Base-by-base conservation (phyloP, 306 rosid species). In the Gleditsia sinensis region DNA sequence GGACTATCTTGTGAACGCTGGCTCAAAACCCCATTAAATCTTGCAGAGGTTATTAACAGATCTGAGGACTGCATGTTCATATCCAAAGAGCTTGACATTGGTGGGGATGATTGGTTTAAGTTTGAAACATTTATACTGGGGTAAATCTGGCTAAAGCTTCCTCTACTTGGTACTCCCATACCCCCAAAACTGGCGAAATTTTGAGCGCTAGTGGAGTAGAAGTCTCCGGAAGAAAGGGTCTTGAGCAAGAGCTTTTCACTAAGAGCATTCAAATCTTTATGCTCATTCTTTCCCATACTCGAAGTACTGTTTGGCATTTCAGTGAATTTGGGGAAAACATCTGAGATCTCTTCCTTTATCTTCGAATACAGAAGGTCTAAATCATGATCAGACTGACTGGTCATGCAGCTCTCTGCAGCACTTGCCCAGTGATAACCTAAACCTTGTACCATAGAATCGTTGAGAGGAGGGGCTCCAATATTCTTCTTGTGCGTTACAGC, bases 111-210 rank as follows among this genome's bases (percentile, higher is more conserved):
- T 23, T 79, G 82, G 25, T 76, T 86, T 73, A 86, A 77, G 82
- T 74, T 87, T 33, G 96, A 87, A 62, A 92, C 74, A 65, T 88
- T 85, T 21, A 92, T 73, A 61, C 86, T 90, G 0, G 98, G 98
- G 71, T 90, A 87, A 60, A 92, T 92, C 80, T 87, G 98, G 78
- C 89, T 77, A 67, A 85, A 88, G 60, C 70, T 85, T 37, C 90
- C 87, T 72, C 87, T 71, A 69, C 71, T 75, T 39, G 54, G 60
- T 39, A 69, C 13, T 4, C 57, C 67, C 33, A 7, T 24, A 11
- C n/a, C 72, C 24, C 64, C 57, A 71, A 8, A 8, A 59, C 24
- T 57, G 2, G 39, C 12, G 30, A 58, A 14, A 30, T 58, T 32
- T 7, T 58, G 42, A 28, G 53, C 1, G 37, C n/a, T 19, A 25